phyloP scores from a whole-genome alignment of 1,284 basidiomycete species.

The Fomitopsis pinicola region DNA sequence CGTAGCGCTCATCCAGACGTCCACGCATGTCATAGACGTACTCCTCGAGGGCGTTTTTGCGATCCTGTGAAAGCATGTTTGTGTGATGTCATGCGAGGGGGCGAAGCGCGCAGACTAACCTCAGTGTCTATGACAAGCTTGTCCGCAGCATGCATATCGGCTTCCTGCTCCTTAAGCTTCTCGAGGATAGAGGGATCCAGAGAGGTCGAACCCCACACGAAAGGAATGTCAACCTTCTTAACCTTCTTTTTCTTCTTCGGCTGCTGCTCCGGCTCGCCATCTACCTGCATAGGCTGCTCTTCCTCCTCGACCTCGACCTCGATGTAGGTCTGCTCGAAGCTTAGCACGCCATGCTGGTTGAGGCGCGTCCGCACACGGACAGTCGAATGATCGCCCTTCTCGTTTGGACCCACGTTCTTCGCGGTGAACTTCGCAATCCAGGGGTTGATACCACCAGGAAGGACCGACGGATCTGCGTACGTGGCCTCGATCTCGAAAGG shows the following conservation, averaged over 20 bases:
- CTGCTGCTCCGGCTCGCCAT: conserved; percentile 44
- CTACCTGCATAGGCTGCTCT: conserved; percentile 71
- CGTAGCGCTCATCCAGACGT: conserved; percentile 87
- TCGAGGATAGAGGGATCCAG: conserved; percentile 65
- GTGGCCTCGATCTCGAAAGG: conserved; percentile 83
- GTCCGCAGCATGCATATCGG: conserved; percentile 83
- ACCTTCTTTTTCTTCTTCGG: conserved; percentile 82
- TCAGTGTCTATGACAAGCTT: conserved; percentile 95
- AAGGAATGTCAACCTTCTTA: conserved; percentile 78
- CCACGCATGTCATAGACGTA: conserved; percentile 92
- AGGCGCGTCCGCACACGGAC: conserved; percentile 89
- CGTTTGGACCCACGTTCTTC: conserved; percentile 69
- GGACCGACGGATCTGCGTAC: conserved; percentile 65
- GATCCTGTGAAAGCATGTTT: conserved; percentile 51
- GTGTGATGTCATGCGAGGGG: background rate
- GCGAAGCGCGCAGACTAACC: conserved; percentile 40
- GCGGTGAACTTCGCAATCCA: conserved; percentile 79
- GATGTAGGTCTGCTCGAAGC: conserved; percentile 81
- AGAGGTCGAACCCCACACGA: conserved; percentile 59
- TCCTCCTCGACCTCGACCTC: conserved; percentile 77
- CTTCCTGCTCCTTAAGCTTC: conserved; percentile 72
- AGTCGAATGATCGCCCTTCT: conserved; percentile 68
- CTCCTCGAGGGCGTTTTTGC: conserved; percentile 96
- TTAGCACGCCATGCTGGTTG: conserved; percentile 81
- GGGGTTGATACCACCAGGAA: conserved; percentile 80